A percentile compares a stretch with the other conserved stretches of the same genome.
Evolutionary conservation across 2,329 filamentous ascomycete species (phyloP).

Genomic region (Alternaria sp.): DNA sequence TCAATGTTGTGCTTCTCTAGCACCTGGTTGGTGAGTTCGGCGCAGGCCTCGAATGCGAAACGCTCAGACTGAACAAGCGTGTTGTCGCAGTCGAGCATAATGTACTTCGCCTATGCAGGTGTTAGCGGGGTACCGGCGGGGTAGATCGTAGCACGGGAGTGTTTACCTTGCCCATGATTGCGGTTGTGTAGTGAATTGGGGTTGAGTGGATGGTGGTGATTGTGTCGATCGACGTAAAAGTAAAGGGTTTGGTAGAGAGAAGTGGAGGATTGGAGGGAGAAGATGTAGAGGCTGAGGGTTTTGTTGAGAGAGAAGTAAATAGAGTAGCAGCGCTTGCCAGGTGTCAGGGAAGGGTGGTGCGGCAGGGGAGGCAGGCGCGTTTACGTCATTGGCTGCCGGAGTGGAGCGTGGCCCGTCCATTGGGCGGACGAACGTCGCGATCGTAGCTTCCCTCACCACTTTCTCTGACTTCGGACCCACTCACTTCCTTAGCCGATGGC

Average conservation of each 20-base stretch:
- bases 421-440: slow-evolving; percentile 17
- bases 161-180: slow-evolving; percentile 47
- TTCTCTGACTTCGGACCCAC: slow-evolving; percentile 17
- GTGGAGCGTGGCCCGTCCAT: slow-evolving; percentile 24
- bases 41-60: slow-evolving; percentile 89
- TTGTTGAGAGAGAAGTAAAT: slow-evolving; percentile 38
- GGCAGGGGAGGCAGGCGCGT: slow-evolving; percentile 21
- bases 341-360: slow-evolving; percentile 36
- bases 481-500: slow-evolving; percentile 3
- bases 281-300: slow-evolving; percentile 23
- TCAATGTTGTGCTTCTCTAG: slow-evolving; percentile 70
- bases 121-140: slow-evolving; percentile 36
- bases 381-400: slow-evolving; percentile 36
- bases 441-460: slow-evolving; percentile 16
- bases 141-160: slow-evolving; percentile 15
- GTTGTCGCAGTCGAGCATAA: slow-evolving; percentile 74
- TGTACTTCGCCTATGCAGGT: slow-evolving; percentile 55
- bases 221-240: slow-evolving; percentile 32
- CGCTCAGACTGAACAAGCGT: slow-evolving; percentile 92
- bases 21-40: slow-evolving; percentile 87
- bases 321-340: slow-evolving; percentile 38
- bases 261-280: slow-evolving; percentile 18
- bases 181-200: slow-evolving; percentile 21
- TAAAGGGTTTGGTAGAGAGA: slow-evolving; percentile 6
- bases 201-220: slow-evolving; percentile 19